These are phyloP conservation scores for Thielaviopsis euricoi DNA, from an alignment of 2,329 filamentous ascomycete species.

Conservation along the genomic window DNA sequence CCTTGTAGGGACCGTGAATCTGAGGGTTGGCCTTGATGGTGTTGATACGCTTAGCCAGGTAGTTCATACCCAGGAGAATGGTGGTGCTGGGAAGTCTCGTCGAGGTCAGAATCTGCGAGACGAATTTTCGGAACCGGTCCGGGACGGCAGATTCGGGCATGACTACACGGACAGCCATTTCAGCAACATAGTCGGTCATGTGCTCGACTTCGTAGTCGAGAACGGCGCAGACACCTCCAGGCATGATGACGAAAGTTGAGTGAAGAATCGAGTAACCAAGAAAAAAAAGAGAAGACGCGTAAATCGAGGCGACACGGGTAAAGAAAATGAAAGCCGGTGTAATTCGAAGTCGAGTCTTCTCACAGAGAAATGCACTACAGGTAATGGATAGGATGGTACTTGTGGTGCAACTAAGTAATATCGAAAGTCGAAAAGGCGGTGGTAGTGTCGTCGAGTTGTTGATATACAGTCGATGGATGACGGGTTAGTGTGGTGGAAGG, in stretches of 20 bases:
- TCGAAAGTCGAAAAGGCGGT: not conserved
- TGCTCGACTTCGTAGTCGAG: constrained; percentile 93
- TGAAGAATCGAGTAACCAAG: not conserved
- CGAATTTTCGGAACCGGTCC: constrained; percentile 75
- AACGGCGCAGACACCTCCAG: constrained; percentile 79
- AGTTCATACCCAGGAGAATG: constrained; percentile 79
- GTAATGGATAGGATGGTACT: not conserved
- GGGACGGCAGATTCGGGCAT: constrained; percentile 38
- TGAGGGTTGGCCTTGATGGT: constrained; percentile 37
- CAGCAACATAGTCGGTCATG: constrained; percentile 89
- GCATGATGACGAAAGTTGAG: constrained; percentile 32
- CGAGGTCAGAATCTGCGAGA: constrained; percentile 76
- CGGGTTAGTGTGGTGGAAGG: not conserved
- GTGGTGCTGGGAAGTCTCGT: constrained; percentile 82
- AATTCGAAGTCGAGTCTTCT: constrained; percentile 3
- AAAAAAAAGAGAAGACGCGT: not conserved
- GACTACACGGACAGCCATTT: constrained; percentile 55
- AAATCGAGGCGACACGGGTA: not conserved
- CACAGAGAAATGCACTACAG: constrained; percentile 2
- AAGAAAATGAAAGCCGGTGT: not conserved
- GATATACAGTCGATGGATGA: not conserved
- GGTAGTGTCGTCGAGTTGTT: not conserved
- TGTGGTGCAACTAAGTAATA: not conserved
- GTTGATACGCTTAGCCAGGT: constrained; percentile 69
- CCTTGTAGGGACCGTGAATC: constrained; percentile 32